Evolutionary conservation across 768 basidiomycete genomes (phyloP).

Genomic region (Agaricus subrufescens): DNA sequence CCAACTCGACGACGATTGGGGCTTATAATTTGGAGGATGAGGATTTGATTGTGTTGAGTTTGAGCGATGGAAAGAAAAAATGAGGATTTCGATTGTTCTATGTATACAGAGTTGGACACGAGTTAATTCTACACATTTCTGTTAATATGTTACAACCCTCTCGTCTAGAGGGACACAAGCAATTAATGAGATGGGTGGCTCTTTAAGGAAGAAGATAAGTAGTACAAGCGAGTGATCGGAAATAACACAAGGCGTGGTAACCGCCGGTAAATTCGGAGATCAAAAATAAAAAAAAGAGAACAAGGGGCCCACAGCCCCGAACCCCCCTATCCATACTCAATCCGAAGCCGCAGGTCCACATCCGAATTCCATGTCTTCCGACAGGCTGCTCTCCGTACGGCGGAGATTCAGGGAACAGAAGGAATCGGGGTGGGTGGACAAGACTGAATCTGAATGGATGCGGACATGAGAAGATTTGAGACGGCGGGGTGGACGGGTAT

Average conservation of each 20-base stretch:
- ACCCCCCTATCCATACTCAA: background rate
- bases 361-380: no score
- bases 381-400: no score
- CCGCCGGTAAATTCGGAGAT: no score
- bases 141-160: no score
- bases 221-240: no score
- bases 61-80: conserved; percentile 77
- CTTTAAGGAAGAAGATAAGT: no score
- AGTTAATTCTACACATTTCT: background rate
- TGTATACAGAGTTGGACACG: background rate
- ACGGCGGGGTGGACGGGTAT: background rate
- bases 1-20: conserved; percentile 81
- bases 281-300: no score
- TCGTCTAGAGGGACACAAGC: no score
- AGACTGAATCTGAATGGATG: background rate
- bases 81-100: conserved; percentile 18
- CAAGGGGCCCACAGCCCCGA: background rate
- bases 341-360: no score
- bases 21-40: conserved; percentile 90
- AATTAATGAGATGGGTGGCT: no score
- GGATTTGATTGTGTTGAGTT: conserved; percentile 71
- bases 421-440: background rate
- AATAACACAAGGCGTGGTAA: no score
- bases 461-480: background rate
- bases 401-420: no score